A percentile compares a stretch with the other conserved stretches of the same genome.
Evolutionary conservation across 2,329 filamentous ascomycete species (phyloP).

Genomic region (Stagonosporopsis tanaceti): DNA sequence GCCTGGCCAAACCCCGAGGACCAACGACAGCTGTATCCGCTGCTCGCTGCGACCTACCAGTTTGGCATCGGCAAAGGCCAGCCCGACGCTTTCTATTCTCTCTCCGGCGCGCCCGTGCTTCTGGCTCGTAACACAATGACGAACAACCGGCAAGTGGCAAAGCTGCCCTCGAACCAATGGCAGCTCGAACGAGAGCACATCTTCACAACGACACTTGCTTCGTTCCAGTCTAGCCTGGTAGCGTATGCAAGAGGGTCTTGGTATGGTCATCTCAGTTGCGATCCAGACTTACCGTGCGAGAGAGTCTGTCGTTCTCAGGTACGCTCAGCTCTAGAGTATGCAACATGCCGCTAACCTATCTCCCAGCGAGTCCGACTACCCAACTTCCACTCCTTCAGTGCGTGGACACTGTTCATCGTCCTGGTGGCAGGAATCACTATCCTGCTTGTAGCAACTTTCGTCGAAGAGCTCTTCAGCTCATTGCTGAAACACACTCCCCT

Average conservation of each 20-base stretch:
- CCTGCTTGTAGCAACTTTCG: too few species aligned
- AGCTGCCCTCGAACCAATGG: conserved; percentile 2
- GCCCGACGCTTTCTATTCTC: background rate
- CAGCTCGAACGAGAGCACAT: background rate
- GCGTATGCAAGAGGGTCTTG: conserved; percentile 1
- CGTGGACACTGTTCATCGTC: too few species aligned
- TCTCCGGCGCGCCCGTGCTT: background rate
- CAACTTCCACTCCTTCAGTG: too few species aligned
- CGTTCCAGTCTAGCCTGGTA: background rate
- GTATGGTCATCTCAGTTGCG: background rate
- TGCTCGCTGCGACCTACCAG: background rate
- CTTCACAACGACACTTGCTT: background rate
- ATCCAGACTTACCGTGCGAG: background rate
- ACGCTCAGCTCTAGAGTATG: too few species aligned
- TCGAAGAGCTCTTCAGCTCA: too few species aligned
- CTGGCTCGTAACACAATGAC: background rate
- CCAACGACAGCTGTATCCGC: background rate
- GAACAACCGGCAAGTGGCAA: background rate
- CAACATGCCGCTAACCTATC: too few species aligned
- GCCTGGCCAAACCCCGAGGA: background rate
- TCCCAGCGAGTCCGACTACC: too few species aligned
- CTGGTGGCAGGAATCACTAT: too few species aligned
- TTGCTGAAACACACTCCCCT: too few species aligned
- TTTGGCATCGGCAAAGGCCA: background rate
- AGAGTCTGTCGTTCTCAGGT: too few species aligned